Percentiles rank a stretch among this genome's conserved stretches.
Evolutionary conservation across 176 grass and related monocot species (phyloP).

Genomic region (Puccinellia tenuiflora): DNA sequence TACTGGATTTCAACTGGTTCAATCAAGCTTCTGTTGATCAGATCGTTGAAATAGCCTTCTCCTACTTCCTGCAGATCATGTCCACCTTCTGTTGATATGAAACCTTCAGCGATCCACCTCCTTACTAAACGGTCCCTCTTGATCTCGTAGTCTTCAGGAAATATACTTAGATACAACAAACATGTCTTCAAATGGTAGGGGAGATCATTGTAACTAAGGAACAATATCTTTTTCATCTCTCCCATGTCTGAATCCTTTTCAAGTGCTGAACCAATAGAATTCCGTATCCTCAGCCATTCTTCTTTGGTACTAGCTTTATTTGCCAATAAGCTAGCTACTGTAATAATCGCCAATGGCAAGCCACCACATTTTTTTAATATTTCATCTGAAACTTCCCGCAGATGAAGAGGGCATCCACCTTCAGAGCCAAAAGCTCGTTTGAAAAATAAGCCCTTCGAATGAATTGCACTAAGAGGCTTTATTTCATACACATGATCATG

Average conservation of each 20-base stretch:
- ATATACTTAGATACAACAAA: conserved; percentile 22
- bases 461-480: conserved; percentile 3
- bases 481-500: conserved; percentile 6
- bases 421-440: conserved; percentile 13
- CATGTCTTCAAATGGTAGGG: conserved; percentile 23
- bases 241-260: conserved; percentile 7
- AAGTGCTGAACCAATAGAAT: conserved; percentile 15
- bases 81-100: conserved; percentile 8
- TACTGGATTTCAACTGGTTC: conserved; percentile 3
- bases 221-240: conserved; percentile 10
- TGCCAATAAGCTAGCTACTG: conserved; percentile 9
- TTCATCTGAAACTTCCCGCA: conserved; percentile 6
- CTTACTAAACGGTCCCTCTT: conserved; percentile 17
- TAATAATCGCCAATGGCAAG: conserved; percentile 4
- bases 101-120: conserved; percentile 36
- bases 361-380: conserved; percentile 27
- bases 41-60: conserved; percentile 23
- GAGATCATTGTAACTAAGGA: conserved; percentile 15
- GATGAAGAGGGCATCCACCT: neutral
- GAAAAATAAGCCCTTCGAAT: conserved; percentile 21
- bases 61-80: conserved; percentile 15
- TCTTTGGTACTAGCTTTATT: conserved; percentile 5
- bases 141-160: conserved; percentile 32
- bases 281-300: neutral
- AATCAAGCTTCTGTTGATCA: conserved; percentile 23